Conservation (phyloP, 768 basidiomycete species). For the Tephrocybe sp. region DNA sequence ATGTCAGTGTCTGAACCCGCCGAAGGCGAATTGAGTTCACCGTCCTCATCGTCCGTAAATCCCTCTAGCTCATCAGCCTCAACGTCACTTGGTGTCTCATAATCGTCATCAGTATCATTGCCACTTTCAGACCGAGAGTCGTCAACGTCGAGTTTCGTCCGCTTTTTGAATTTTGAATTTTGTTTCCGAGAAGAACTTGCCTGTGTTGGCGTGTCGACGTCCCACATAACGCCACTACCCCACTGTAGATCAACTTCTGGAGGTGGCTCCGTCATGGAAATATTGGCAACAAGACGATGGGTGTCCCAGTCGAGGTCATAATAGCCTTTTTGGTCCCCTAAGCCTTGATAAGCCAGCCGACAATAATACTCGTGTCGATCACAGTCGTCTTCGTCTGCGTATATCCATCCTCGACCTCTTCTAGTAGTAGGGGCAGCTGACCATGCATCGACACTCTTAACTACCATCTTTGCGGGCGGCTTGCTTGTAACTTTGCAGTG, state of each 20-base stretch:
- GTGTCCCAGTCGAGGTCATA: constrained; percentile 61
- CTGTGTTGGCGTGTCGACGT: constrained; percentile 32
- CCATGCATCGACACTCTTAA: too few relatives aligned
- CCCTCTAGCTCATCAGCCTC: constrained; percentile 18
- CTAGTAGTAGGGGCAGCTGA: constrained; percentile 12
- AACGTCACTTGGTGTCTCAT: constrained; percentile 15
- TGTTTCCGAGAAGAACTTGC: constrained; percentile 6
- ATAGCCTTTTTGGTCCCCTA: constrained; percentile 49
- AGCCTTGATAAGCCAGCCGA: constrained; percentile 53
- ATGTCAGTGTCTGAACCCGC: constrained; percentile 39
- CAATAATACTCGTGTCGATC: constrained; percentile 49
- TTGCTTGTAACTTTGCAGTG: constrained; percentile 48
- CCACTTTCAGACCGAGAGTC: constrained; percentile 25
- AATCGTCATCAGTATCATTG: constrained; percentile 26
- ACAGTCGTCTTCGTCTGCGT: constrained; percentile 22
- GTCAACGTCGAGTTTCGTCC: constrained; percentile 16
- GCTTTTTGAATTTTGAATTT: constrained; percentile 20
- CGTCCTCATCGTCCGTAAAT: constrained; percentile 16
- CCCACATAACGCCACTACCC: constrained; percentile 48
- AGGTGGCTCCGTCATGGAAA: constrained; percentile 27
- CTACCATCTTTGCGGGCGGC: constrained; percentile 12
- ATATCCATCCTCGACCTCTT: constrained; percentile 10
- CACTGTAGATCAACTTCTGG: constrained; percentile 25
- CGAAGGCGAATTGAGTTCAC: constrained; percentile 23
- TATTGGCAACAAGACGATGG: constrained; percentile 43